These are phyloP conservation scores for Manihot esculenta DNA, from an alignment of 441 rosid genomes.

Conservation along the genomic window DNA sequence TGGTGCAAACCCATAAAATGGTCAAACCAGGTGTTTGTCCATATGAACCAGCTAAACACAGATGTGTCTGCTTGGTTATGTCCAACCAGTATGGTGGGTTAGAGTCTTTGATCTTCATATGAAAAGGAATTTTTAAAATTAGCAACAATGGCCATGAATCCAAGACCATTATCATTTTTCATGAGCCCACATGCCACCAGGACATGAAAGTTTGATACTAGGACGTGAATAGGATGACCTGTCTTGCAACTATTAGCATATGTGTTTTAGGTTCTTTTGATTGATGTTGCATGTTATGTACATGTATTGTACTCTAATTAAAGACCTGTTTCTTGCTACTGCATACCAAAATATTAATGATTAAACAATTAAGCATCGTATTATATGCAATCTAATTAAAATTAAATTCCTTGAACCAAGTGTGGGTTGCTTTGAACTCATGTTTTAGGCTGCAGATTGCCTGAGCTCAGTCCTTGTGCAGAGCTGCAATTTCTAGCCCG, in stretches of 20 bases:
- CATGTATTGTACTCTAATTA: background rate
- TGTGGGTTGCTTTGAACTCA: background rate
- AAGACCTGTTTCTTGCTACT: background rate
- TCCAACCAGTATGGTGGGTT: too few relatives aligned
- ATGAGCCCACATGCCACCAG: too few relatives aligned
- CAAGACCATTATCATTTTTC: too few relatives aligned
- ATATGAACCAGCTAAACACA: too few relatives aligned
- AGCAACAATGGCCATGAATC: too few relatives aligned
- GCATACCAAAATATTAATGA: background rate
- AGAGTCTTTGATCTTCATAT: too few relatives aligned
- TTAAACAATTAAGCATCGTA: background rate
- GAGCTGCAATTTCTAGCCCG: background rate
- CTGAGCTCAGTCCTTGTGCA: background rate
- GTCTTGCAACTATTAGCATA: background rate
- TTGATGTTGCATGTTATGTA: background rate
- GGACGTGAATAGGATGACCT: background rate
- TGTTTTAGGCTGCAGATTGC: background rate
- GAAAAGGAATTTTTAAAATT: too few relatives aligned
- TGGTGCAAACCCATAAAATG: too few relatives aligned
- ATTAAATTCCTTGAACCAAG: background rate
- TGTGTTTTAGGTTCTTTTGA: background rate
- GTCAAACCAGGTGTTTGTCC: too few relatives aligned
- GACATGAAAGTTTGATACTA: background rate
- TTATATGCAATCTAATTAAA: background rate
- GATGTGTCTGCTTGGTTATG: too few relatives aligned